Evolutionary conservation across 768 basidiomycete species (phyloP), one percentile per base, ranked within the genome.

Genomic region (Hericium coralloides): DNA sequence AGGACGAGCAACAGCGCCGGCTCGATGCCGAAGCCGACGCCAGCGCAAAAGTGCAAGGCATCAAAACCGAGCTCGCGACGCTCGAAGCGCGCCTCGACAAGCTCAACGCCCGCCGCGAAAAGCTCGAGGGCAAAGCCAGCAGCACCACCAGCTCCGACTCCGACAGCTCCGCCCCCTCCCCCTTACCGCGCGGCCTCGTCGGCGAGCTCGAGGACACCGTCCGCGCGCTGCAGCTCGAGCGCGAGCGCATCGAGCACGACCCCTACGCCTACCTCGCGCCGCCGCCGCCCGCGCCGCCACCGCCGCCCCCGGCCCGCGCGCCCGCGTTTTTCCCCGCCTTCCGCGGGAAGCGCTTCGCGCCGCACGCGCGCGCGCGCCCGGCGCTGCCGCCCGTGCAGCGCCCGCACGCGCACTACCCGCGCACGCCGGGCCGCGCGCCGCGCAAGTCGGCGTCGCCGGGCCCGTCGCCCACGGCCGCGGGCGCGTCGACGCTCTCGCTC

Each of bases 151-250:
- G n/a, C 17, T 56, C 50, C 15, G 54, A 52, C 20, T 26, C 31
- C 25, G 45, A 36, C 43, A 48, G 53, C 14, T 43, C 25, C 38
- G 36, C n/a, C 39, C 49, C 47, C 48, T n/a, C 25, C 14, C 22
- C 43, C n/a, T 20, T 15, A 4, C 17, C 45, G 31, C 71, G 65
- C 31, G 68, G 67, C 15, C 57, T 77, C 14, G 74, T 92, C 17
- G 77, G 77, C 1, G 87, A 87, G 58, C 74, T 92, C 43, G 88
- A 89, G 69, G 77, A 79, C 51, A 81, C 84, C 67, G 72, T 92
- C 45, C 72, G 72, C 58, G 78, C 79, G 45, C 70, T 88, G 52
- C 78, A 80, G 61, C 72, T 72, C 23, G 84, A 91, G 68, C 79
- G 88, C 20, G 82, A 84, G 65, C 55, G 72, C 57, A 60, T 73